Percentiles rank a stretch among this genome's conserved stretches.
These are phyloP conservation scores for Coleophoma crateriformis DNA, from an alignment of 2,329 filamentous ascomycete genomes.

Conservation along the genomic window DNA sequence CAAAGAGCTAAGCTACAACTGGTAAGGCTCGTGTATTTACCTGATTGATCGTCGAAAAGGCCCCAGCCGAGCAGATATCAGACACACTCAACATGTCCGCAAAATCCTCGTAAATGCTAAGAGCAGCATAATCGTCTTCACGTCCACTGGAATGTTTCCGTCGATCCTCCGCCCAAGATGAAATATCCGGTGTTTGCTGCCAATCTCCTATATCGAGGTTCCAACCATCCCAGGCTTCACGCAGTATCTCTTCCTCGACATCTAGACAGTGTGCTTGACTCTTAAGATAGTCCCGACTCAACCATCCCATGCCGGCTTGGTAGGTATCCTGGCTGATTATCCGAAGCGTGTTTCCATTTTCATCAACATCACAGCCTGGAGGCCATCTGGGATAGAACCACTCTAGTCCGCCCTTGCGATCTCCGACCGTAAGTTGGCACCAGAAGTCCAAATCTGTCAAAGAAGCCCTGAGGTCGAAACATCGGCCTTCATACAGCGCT, in stretches of 20 bases:
- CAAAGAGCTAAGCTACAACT: neutral
- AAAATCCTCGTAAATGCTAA: slow-evolving; percentile 49
- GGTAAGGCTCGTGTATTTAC: slow-evolving; percentile 9
- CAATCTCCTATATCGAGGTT: slow-evolving; percentile 56
- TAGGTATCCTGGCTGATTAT: slow-evolving; percentile 82
- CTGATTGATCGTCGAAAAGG: slow-evolving; percentile 19
- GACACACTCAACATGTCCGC: slow-evolving; percentile 58
- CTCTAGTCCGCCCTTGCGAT: slow-evolving; percentile 78
- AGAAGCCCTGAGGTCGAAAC: slow-evolving; percentile 70
- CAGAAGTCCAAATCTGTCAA: slow-evolving; percentile 87
- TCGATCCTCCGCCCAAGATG: slow-evolving; percentile 30
- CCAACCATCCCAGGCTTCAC: slow-evolving; percentile 65
- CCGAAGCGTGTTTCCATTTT: slow-evolving; percentile 61
- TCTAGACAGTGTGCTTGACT: slow-evolving; percentile 31
- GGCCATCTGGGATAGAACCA: slow-evolving; percentile 85
- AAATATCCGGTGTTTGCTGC: slow-evolving; percentile 35
- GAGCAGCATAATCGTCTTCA: slow-evolving; percentile 23
- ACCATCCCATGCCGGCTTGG: slow-evolving; percentile 68
- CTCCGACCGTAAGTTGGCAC: slow-evolving; percentile 94
- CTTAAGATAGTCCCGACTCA: slow-evolving; percentile 54
- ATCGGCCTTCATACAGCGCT: slow-evolving; percentile 63
- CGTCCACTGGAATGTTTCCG: slow-evolving; percentile 7
- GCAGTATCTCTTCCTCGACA: slow-evolving; percentile 56
- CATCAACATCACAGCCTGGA: slow-evolving; percentile 62
- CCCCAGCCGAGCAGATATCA: slow-evolving; percentile 44